Conservation (phyloP, 2,329 filamentous ascomycete species). For the Clarireedia hainanense region DNA sequence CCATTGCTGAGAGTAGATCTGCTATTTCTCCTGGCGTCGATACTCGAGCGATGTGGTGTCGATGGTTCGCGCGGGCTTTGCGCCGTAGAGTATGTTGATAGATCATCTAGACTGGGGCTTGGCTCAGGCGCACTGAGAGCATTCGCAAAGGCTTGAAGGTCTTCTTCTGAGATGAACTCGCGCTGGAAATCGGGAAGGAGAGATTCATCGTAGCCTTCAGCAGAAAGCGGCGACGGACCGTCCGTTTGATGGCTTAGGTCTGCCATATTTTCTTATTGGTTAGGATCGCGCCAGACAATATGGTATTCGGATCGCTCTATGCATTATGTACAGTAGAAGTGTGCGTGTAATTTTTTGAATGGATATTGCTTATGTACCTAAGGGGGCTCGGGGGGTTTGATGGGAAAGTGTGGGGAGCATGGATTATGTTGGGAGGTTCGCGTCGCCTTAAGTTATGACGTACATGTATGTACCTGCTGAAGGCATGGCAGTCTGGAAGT, state of each 20-base stretch:
- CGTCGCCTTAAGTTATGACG: constrained; percentile 5
- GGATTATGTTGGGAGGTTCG: constrained; percentile 3
- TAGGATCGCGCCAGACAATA: not conserved
- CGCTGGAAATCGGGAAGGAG: constrained; percentile 70
- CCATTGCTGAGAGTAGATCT: constrained; percentile 9
- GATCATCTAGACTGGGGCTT: constrained; percentile 53
- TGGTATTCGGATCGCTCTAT: not conserved
- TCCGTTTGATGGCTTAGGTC: constrained; percentile 33
- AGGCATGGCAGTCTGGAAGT: too few species aligned
- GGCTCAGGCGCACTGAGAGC: constrained; percentile 78
- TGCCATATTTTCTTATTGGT: constrained; percentile 22
- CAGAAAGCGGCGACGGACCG: constrained; percentile 50
- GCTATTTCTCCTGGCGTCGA: constrained; percentile 11
- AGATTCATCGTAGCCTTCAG: constrained; percentile 58
- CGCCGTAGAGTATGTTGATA: constrained; percentile 9
- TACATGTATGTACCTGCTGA: not conserved
- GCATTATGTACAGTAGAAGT: constrained; percentile 7
- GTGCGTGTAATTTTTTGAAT: not conserved
- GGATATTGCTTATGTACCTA: not conserved
- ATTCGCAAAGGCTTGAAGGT: constrained; percentile 70
- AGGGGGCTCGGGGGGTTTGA: not conserved
- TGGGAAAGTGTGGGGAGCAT: constrained; percentile 4
- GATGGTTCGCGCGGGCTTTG: constrained; percentile 8
- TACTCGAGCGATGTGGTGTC: constrained; percentile 11
- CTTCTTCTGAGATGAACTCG: constrained; percentile 66